Conservation (phyloP, 2,329 filamentous ascomycete genomes). For the Ascosphaera aggregata region DNA sequence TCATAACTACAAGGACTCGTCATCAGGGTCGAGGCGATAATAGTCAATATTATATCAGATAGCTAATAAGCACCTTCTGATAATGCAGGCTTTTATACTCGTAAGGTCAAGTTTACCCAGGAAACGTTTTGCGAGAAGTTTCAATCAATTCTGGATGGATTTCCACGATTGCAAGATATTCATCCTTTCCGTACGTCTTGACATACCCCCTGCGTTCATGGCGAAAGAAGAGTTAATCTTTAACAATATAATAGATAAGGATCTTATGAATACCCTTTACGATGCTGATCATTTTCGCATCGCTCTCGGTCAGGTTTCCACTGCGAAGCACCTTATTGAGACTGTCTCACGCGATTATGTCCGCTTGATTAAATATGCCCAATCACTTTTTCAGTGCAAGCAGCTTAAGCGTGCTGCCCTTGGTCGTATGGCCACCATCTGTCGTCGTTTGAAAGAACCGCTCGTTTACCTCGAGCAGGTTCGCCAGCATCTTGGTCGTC, state of each 20-base stretch:
- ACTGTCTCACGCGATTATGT: constrained; percentile 93
- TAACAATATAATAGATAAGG: constrained; percentile 29
- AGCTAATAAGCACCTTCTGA: neutral
- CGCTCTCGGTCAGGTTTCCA: constrained; percentile 84
- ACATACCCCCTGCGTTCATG: constrained; percentile 2
- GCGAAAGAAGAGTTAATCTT: neutral
- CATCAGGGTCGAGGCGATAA: too few species aligned
- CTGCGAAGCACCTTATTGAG: constrained; percentile 90
- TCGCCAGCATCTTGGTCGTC: constrained; percentile 86
- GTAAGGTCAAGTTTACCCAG: constrained; percentile 95
- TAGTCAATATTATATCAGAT: too few species aligned
- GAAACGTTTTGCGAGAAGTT: constrained; percentile 96
- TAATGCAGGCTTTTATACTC: constrained; percentile 58
- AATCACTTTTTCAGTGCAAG: constrained; percentile 96
- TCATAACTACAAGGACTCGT: neutral
- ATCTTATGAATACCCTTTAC: constrained; percentile 91
- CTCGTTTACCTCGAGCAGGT: constrained; percentile 91
- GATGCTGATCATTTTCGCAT: constrained; percentile 97
- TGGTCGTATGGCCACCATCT: constrained; percentile 95
- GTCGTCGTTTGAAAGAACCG: constrained; percentile 83
- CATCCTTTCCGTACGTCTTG: constrained; percentile 60
- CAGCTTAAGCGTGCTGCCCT: constrained; percentile 91
- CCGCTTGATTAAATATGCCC: constrained; percentile 84
- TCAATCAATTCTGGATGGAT: constrained; percentile 69
- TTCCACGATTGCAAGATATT: constrained; percentile 80